Evolutionary conservation across 1,139 yeast species (phyloP).

Genomic region (Debaryomycetaceae sp.): DNA sequence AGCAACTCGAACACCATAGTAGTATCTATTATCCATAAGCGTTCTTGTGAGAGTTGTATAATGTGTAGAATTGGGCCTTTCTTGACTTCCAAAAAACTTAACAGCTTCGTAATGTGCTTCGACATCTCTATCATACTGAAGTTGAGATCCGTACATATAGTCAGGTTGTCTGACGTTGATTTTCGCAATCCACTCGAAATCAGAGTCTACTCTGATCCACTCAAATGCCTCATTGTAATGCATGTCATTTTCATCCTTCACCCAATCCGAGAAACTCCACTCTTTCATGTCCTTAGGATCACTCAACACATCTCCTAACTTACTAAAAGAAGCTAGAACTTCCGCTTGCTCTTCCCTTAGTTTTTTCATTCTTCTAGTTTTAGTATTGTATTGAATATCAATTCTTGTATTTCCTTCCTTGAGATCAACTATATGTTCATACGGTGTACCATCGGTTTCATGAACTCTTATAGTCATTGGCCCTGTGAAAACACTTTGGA

Average conservation of each 20-base stretch:
- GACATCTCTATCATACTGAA: constrained; percentile 92
- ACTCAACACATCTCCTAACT: constrained; percentile 76
- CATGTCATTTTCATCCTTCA: constrained; percentile 63
- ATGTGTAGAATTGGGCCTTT: constrained; percentile 58
- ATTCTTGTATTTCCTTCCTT: constrained; percentile 82
- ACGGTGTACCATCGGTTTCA: constrained; percentile 99
- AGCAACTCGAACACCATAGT: constrained; percentile 82
- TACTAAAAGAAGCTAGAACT: constrained; percentile 44
- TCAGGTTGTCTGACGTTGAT: constrained; percentile 85
- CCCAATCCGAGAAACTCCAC: constrained; percentile 79
- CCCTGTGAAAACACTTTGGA: constrained; percentile 67
- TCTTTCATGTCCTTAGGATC: constrained; percentile 55
- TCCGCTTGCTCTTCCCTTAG: constrained; percentile 40
- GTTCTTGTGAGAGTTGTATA: constrained; percentile 81
- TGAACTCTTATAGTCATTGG: constrained; percentile 97
- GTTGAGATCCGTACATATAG: constrained; percentile 90
- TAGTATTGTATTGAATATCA: constrained; percentile 93
- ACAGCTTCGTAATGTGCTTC: constrained; percentile 92
- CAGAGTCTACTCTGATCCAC: constrained; percentile 96
- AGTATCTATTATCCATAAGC: constrained; percentile 78
- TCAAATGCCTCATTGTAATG: constrained; percentile 83
- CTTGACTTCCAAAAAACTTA: constrained; percentile 60
- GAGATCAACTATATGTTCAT: constrained; percentile 92
- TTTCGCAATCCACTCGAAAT: constrained; percentile 93
- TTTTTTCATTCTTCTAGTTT: constrained; percentile 72